Evolutionary conservation across 768 basidiomycete genomes (phyloP), one percentile per base, ranked within the genome.

Genomic region (Macrocybe gigantea): DNA sequence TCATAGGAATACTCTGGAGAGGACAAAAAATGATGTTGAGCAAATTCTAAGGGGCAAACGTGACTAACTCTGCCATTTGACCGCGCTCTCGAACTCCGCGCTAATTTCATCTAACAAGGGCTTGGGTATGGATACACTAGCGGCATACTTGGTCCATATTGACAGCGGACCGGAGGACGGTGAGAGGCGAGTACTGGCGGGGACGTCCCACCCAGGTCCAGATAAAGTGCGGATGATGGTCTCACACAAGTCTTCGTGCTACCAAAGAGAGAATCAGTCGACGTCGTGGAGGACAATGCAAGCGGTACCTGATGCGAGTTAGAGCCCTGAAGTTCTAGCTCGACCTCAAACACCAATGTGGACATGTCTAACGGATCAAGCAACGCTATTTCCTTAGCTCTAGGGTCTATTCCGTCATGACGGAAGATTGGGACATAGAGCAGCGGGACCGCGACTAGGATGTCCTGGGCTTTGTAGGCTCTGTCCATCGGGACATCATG

Each of bases 351-450:
- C 34, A 76, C 64, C 13, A 69, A 41, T 2, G 75, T 71, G 48
- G 70, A 44, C 75, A 80, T 78, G 56, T 81, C 79, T 39, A 76
- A 58, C 31, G 78, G 79, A 60, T 81, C 78, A 15, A 81, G 62
- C 7, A 80, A 63, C 5, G 71, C 71, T 15, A 80, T 76, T 50
- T 69, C 68, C 30, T 53, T 62, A n/a, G 61, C 64, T 41, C 60
- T 57, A 9, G 52, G 42, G 34, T 67, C 61, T 7, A 55, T 44
- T 10, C 52, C 54, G 46, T 67, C 64, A 44, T 67, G 62, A 49
- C 68, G 71, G 56, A 78, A 69, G 10, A 82, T 60, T 12, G 79
- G 79, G 29, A 67, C 52, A 51, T 75, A 63, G 14, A 60, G 66
- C 42, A 82, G 63, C 31, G 74, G 70, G 35, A 78, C 59, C 38